Evolutionary conservation across 2,329 filamentous ascomycete genomes (phyloP), one percentile per base, ranked within the genome.

Genomic region (Colletotrichum acutatum): DNA sequence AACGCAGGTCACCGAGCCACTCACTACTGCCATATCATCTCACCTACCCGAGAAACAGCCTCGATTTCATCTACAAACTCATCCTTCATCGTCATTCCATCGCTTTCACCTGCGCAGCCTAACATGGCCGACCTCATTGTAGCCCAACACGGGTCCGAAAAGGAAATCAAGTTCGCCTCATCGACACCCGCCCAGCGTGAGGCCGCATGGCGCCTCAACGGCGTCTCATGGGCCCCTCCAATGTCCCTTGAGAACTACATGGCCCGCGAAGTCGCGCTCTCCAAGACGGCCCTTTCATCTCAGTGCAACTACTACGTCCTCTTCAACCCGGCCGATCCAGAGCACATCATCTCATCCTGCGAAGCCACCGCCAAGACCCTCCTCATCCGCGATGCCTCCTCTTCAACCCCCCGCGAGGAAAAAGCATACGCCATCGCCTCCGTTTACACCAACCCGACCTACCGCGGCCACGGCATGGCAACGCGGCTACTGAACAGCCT

Each of bases 391-490:
- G 67, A 76, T 5, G 76, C 75, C 64, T 56, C 60, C 26, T 54
- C 74, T 73, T 61, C 62, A 68, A 76, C 78, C 30, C 75, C 78
- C 26, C 72, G 76, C 19, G 70, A 78, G 11, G 78, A 75, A 57
- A 76, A 75, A 19, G 79, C 78, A n/a, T 81, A 79, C 69, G 74
- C 78, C 62, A 78, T 84, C 57, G 79, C 80, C 61, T 79, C 82
- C 56, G 75, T 84, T 19, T 82, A 80, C 74, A 85, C 83, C 7
- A 79, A 80, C 57, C 77, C 79, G 6, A 74, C 79, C 24, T 78
- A 81, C 54, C 81, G 82, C 53, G 75, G 76, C 37, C 70, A 76
- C 7, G 82, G 83, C 30, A 80, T 83, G 78, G 83, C 82, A 1
- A 79, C 78, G n/a, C 74, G 75, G 69, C 78, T 84, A 68, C 75